Evolutionary conservation across 129 eudicot genomes (phyloP).

Genomic region (Lactuca saligna): DNA sequence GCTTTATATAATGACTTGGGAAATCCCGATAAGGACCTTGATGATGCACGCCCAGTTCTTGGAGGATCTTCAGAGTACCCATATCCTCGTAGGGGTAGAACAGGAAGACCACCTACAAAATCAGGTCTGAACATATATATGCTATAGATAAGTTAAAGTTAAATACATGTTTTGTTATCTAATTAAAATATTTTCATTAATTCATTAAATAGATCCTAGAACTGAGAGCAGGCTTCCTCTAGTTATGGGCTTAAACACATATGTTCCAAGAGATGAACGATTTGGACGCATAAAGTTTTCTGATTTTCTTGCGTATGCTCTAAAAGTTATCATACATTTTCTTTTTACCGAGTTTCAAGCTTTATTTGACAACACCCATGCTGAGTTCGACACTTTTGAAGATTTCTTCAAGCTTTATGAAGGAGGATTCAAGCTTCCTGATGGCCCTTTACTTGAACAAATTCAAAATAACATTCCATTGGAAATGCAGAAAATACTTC

Average conservation of each 20-base stretch:
- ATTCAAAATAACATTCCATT: slow-evolving; percentile 40
- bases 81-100: slow-evolving; percentile 78
- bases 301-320: slow-evolving; percentile 54
- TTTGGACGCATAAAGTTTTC: slow-evolving; percentile 59
- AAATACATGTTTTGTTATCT: not conserved
- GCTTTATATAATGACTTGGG: slow-evolving; percentile 71
- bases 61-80: slow-evolving; percentile 72
- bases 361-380: slow-evolving; percentile 38
- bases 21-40: slow-evolving; percentile 42
- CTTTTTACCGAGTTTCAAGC: slow-evolving; percentile 50
- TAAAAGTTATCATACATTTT: slow-evolving; percentile 48
- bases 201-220: slow-evolving; percentile 44
- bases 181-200: slow-evolving; percentile 1
- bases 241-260: slow-evolving; percentile 39
- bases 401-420: slow-evolving; percentile 54
- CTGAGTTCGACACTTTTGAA: slow-evolving; percentile 55
- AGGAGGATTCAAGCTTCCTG: slow-evolving; percentile 54
- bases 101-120: slow-evolving; percentile 61
- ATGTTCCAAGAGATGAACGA: slow-evolving; percentile 80
- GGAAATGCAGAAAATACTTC: slow-evolving; percentile 48
- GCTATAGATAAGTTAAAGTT: not conserved
- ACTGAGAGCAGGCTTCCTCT: slow-evolving; percentile 61
- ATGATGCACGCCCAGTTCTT: slow-evolving; percentile 48
- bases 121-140: slow-evolving; percentile 36
- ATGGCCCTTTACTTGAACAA: slow-evolving; percentile 29